Percentiles rank a stretch among this genome's conserved stretches.
Evolutionary conservation across 768 basidiomycete genomes (phyloP).

Genomic region (Pleurotus ostreatus): DNA sequence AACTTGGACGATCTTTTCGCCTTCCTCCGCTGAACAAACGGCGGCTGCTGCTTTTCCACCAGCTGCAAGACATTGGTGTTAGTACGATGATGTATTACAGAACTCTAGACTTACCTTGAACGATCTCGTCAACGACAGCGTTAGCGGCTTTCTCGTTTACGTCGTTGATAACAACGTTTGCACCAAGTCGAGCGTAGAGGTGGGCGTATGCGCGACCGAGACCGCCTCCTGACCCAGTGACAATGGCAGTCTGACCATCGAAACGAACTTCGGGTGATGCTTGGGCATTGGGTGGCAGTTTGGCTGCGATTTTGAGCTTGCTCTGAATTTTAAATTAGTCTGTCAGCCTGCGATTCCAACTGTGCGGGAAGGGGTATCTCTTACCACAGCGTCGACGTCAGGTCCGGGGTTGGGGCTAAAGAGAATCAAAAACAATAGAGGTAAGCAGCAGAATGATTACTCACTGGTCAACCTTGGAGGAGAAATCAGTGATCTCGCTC

Average conservation of each 20-base stretch:
- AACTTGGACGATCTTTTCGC: slow-evolving; percentile 81
- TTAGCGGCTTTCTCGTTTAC: slow-evolving; percentile 83
- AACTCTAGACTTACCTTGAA: slow-evolving; percentile 47
- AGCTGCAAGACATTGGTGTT: slow-evolving; percentile 35
- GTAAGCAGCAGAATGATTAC: slow-evolving; percentile 19
- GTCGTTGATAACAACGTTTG: slow-evolving; percentile 96
- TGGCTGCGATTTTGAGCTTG: slow-evolving; percentile 61
- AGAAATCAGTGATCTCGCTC: slow-evolving; percentile 79
- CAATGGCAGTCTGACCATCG: slow-evolving; percentile 86
- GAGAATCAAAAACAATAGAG: slow-evolving; percentile 10
- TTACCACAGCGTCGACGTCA: slow-evolving; percentile 59
- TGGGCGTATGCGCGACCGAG: slow-evolving; percentile 89
- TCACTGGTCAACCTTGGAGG: slow-evolving; percentile 56
- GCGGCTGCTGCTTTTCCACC: slow-evolving; percentile 87
- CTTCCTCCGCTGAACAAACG: slow-evolving; percentile 88
- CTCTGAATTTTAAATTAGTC: slow-evolving; percentile 23
- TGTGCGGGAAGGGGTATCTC: slow-evolving; percentile 7
- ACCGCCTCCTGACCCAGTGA: slow-evolving; percentile 94
- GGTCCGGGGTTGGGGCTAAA: slow-evolving; percentile 59
- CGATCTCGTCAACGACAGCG: slow-evolving; percentile 83
- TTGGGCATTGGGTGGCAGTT: slow-evolving; percentile 65
- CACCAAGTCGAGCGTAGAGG: slow-evolving; percentile 91
- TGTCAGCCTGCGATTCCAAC: no score
- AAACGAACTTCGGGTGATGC: slow-evolving; percentile 69
- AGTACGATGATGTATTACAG: not conserved